Evolutionary conservation across 2,329 filamentous ascomycete genomes (phyloP), one percentile per base, ranked within the genome.

Genomic region (Cladorrhinum sp.): DNA sequence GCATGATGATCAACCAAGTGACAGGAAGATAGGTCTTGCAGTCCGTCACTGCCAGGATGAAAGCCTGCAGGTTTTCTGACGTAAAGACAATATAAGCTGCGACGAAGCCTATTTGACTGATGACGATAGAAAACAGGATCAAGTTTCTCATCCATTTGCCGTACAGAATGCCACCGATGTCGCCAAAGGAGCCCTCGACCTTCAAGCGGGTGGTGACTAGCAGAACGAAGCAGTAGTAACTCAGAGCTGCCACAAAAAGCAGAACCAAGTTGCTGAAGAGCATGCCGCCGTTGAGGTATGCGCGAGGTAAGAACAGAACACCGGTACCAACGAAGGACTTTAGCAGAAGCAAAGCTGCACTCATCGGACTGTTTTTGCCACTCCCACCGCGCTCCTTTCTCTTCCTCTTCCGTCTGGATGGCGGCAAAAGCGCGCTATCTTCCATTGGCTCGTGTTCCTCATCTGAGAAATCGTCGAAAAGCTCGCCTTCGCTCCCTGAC

Each of bases 311-410:
- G 78, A 98, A 98, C 16, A 98, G 80, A 8, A 98, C 94, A 59
- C 94, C 94, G 0, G 95, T 99, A 20, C 96, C 95, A 53, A 99
- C 95, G 72, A 99, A 99, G 0, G 94, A 98, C 79, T 99, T 99
- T 66, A 99, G 86, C 48, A 99, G 81, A 58, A 99, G 82, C 67
- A 97, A 76, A 10, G 90, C 88, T 9, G 95, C 94, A 64, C 90
- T 91, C 65, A 86, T 87, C 2, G 90, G 87, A 55, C 86, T 89
- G 68, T 91, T 93, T 58, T 87, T 92, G 42, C 93, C 91, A 63
- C 83, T 86, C 23, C 86, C 85, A 57, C 87, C 84, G 48, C 91
- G 88, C 56, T 85, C 81, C 78, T 92, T 94, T 72, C 91, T 87
- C 76, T 87, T 88, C 70, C 91, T 85, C 76, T 86, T 89, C 62